phyloP scores from a whole-genome alignment of 495 filamentous ascomycete genomes.

The Ramalina intermedia region DNA sequence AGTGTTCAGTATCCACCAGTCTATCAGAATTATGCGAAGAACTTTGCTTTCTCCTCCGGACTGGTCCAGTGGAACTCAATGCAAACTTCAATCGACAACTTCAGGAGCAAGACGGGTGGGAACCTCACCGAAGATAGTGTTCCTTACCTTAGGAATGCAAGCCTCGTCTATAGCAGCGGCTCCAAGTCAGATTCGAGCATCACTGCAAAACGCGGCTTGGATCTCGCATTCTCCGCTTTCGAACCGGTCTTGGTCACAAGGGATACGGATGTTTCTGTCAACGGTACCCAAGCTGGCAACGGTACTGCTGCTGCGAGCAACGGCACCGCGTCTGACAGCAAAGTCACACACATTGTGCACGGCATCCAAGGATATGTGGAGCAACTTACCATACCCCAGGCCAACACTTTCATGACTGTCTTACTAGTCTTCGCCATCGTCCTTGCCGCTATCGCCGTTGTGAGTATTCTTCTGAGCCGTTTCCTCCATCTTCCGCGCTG shows the following conservation, averaged over 20 bases:
- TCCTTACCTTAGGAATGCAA: slow-evolving; percentile 56
- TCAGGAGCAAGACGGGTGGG: slow-evolving; percentile 67
- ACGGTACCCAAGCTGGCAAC: slow-evolving; percentile 26
- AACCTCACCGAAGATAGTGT: slow-evolving; percentile 72
- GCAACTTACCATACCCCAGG: slow-evolving; percentile 65
- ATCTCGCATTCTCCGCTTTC: slow-evolving; percentile 29
- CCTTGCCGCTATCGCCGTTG: slow-evolving; percentile 68
- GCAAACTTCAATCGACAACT: slow-evolving; percentile 74
- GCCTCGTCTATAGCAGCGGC: slow-evolving; percentile 46
- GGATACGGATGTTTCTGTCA: slow-evolving; percentile 36
- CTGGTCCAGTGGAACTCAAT: slow-evolving; percentile 68
- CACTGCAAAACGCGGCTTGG: slow-evolving; percentile 40
- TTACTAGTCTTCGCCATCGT: slow-evolving; percentile 79
- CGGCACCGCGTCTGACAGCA: slow-evolving; percentile 18
- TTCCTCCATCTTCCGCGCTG: no score
- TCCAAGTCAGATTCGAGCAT: slow-evolving; percentile 27
- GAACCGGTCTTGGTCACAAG: slow-evolving; percentile 36
- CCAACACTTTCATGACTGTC: slow-evolving; percentile 94
- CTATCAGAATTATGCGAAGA: slow-evolving; percentile 76
- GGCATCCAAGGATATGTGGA: slow-evolving; percentile 67
- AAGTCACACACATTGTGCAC: slow-evolving; percentile 35
- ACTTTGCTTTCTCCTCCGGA: slow-evolving; percentile 86
- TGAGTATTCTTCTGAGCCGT: no score
- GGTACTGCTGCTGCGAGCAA: slow-evolving; percentile 18
- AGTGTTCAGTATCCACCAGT: slow-evolving; percentile 74